These are phyloP conservation scores for Wakefieldia striispora DNA, from an alignment of 768 basidiomycete species.

Conservation along the genomic window DNA sequence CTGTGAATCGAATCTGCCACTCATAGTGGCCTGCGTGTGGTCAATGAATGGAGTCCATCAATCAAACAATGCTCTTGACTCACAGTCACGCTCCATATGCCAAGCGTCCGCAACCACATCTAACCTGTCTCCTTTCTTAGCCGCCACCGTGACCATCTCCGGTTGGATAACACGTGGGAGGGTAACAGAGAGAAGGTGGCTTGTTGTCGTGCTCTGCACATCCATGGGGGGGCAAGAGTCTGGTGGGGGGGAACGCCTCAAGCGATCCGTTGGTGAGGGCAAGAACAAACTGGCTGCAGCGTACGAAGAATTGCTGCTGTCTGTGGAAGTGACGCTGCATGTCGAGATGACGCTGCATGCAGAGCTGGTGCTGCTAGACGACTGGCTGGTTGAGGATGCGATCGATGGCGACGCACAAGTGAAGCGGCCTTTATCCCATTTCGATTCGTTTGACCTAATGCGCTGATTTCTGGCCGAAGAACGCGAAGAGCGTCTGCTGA, in stretches of 20 bases:
- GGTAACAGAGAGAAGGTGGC: conserved; percentile 46
- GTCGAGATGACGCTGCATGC: conserved; percentile 26
- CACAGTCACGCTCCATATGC: conserved; percentile 60
- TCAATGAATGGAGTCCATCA: conserved; percentile 1
- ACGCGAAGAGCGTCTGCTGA: conserved; percentile 31
- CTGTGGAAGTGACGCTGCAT: conserved; percentile 17
- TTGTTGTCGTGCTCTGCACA: conserved; percentile 38
- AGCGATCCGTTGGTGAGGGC: conserved; percentile 31
- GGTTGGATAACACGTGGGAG: conserved; percentile 48
- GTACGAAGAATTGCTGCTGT: conserved; percentile 12
- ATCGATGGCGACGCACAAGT: conserved; percentile 29
- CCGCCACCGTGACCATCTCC: conserved; percentile 65
- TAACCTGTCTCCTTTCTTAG: conserved; percentile 56
- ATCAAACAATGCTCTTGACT: conserved; percentile 25
- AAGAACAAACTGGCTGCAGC: conserved; percentile 15
- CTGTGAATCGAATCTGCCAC: conserved; percentile 56
- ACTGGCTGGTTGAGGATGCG: conserved; percentile 18
- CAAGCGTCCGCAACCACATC: conserved; percentile 61
- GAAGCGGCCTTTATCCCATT: conserved; percentile 30
- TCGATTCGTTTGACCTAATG: conserved; percentile 23
- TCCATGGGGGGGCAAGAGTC: conserved; percentile 43
- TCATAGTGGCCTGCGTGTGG: conserved; percentile 52
- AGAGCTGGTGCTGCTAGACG: conserved; percentile 25
- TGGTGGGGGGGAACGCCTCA: conserved; percentile 31
- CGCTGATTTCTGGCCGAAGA: conserved; percentile 29